Evolutionary conservation across 2,329 filamentous ascomycete species (phyloP), one percentile per base, ranked within the genome.

Genomic region (Diplodia corticola): DNA sequence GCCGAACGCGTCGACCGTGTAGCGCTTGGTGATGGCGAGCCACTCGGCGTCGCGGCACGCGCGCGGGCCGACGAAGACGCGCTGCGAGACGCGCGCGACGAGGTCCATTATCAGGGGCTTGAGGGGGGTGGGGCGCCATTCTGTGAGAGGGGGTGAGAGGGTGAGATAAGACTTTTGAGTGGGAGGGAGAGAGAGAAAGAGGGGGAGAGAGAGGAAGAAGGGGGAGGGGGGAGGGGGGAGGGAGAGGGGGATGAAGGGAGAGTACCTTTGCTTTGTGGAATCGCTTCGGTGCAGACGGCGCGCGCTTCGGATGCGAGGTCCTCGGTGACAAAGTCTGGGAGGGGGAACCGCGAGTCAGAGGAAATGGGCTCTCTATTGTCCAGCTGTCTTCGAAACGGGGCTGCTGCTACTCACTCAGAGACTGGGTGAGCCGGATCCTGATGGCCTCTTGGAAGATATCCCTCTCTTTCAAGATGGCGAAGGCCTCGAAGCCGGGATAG

Each of bases 21-120:
- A 80, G 37, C 71, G 66, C 12, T 72, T 74, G 30, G 74, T 70
- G 2, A 75, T 71, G 0, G 72, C 63, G n/a, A 80, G 69, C 80
- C 80, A 82, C 64, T 76, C 70, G 65, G 76, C 70, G 63, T 81
- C 78, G 24, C 73, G 73, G 59, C 76, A 77, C 6, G 79, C 69
- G 4, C 69, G 67, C 3, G 75, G 70, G 20, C 80, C 79, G 28
- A 78, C 73, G 60, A 82, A 78, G 40, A 83, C 80, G 22, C 81
- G 78, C 1, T 85, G 84, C 28, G 83, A 85, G 24, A 88, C 70
- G 1, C 84, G 81, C 6, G 85, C 82, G 12, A 88, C 77, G 4
- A 82, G 78, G 24, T 83, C 78, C 2, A 87, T 77, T 50, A 84
- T 17, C 26, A 37, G n/a, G 5, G 24, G 48, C 26, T 53, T 55